Conservation (phyloP, 1,284 basidiomycete species). For the Leccinum griseonigrum region DNA sequence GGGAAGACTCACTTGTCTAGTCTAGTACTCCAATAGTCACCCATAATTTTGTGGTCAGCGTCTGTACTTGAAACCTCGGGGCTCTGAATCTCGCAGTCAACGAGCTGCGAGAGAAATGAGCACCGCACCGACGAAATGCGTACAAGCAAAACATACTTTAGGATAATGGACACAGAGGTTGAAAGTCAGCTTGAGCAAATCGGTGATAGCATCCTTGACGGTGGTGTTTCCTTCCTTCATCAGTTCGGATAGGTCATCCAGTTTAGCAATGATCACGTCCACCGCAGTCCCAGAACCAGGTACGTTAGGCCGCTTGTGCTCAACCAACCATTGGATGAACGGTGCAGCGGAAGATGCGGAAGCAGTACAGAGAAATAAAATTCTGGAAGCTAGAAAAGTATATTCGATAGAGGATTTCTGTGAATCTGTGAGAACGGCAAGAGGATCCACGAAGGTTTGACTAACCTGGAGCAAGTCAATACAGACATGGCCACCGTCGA, state of each 20-base stretch:
- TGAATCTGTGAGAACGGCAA: conserved; percentile 2
- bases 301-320: conserved; percentile 44
- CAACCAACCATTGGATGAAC: conserved; percentile 59
- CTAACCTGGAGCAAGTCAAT: conserved; percentile 62
- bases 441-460: neutral
- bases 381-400: conserved; percentile 72
- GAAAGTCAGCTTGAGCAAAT: conserved; percentile 75
- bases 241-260: conserved; percentile 52
- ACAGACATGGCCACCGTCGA: conserved; percentile 60
- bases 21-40: conserved; percentile 67
- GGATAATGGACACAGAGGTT: conserved; percentile 74
- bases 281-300: conserved; percentile 50
- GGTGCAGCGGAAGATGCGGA: conserved; percentile 39
- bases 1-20: conserved; percentile 56
- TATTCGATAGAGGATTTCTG: conserved; percentile 64
- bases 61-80: conserved; percentile 26
- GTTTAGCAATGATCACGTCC: conserved; percentile 57
- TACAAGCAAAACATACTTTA: conserved; percentile 36
- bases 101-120: conserved; percentile 32
- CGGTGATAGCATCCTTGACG: conserved; percentile 69
- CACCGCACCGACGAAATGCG: neutral
- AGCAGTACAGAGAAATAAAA: conserved; percentile 71
- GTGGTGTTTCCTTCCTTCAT: conserved; percentile 50
- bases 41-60: conserved; percentile 40
- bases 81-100: conserved; percentile 46